These are phyloP conservation scores for Jaenimonas drosophilae DNA, from an alignment of 208 protist species.

Conservation along the genomic window DNA sequence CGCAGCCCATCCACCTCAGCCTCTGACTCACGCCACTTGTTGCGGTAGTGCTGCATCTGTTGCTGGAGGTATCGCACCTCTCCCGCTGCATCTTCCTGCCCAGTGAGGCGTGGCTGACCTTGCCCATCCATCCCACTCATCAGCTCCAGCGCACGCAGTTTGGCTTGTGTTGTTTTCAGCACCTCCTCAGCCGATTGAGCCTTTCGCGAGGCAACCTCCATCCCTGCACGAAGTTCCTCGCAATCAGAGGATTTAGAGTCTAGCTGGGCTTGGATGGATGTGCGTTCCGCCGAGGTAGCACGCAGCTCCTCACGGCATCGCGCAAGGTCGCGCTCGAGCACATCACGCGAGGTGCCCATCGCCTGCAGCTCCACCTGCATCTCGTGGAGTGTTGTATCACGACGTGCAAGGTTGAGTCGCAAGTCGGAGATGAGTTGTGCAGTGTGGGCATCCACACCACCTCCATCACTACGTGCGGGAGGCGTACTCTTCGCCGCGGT, in stretches of 20 bases:
- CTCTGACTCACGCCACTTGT: conserved; percentile 41
- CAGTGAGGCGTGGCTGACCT: too few relatives aligned
- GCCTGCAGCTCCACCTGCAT: conserved; percentile 27
- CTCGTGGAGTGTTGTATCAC: conserved; percentile 56
- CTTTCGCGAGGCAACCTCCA: too few relatives aligned
- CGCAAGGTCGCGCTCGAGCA: conserved; percentile 12
- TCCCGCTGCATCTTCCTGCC: background rate
- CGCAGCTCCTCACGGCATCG: conserved; percentile 9
- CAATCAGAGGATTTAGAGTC: too few relatives aligned
- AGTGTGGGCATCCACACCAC: too few relatives aligned
- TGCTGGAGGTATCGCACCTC: conserved; percentile 18
- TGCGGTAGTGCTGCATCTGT: conserved; percentile 27
- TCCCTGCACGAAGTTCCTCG: too few relatives aligned
- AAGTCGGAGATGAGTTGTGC: conserved; percentile 46
- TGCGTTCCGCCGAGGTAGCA: conserved; percentile 20
- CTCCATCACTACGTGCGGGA: too few relatives aligned
- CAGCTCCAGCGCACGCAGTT: too few relatives aligned
- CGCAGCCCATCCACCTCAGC: conserved; percentile 27
- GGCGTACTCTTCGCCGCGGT: too few relatives aligned
- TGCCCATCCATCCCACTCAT: too few relatives aligned
- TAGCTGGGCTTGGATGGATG: too few relatives aligned
- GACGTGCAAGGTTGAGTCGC: conserved; percentile 55
- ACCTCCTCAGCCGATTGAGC: too few relatives aligned
- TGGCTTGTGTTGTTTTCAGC: too few relatives aligned
- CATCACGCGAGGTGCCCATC: conserved; percentile 12